Base-by-base conservation (phyloP, 768 basidiomycete species). In the Gloeopeniophorella convolvens region DNA sequence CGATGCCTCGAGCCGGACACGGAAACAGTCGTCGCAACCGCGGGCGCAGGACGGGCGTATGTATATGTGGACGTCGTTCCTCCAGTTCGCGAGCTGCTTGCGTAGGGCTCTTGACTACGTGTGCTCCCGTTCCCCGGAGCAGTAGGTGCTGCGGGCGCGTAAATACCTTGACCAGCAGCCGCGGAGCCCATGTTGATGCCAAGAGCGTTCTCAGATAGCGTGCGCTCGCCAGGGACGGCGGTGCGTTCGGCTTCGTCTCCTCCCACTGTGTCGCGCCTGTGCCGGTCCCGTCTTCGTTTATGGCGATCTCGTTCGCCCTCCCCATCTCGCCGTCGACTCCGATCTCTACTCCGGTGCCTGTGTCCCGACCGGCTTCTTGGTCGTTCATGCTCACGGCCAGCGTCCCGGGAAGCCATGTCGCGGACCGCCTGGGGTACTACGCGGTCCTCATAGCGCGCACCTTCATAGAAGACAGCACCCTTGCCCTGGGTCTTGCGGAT, bases 381-480 rank as follows among this genome's bases (percentile, higher is more conserved):
- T 36, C 18, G 47, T 21, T 48, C 52, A 16, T 31, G 41, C 21
- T 53, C 46, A 10, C 23, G 2, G 9, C 35, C 35, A 4, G 18
- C 28, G 27, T 53, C 51, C 27, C 45, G 40, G 33, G 42, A 16
- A 24, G 46, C 42, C 52, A 43, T 42, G 13, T 48, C 51, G 43
- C 30, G 51, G 24, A 36, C 30, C 7, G 24, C n/a, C 26, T n/a
- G 33, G 10, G 54, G 54, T 3, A 56, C 45, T 1, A 56, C 54
- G 26, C 54, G 54, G 11, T 56, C 51, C 3, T 47, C 54, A 16
- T 47, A 39, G 24, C 23, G 45, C 18, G 51, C 45, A n/a, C 54
- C 54, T 34, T 53, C 40, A 36, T 42, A 47, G n/a, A 5, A 56
- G 5, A 52, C 51, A 2, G 50, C 51, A 42, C 54, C 54, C 8